These are phyloP conservation scores for Saturnispora quitensis DNA, from an alignment of 805 yeast genomes.

Conservation along the genomic window DNA sequence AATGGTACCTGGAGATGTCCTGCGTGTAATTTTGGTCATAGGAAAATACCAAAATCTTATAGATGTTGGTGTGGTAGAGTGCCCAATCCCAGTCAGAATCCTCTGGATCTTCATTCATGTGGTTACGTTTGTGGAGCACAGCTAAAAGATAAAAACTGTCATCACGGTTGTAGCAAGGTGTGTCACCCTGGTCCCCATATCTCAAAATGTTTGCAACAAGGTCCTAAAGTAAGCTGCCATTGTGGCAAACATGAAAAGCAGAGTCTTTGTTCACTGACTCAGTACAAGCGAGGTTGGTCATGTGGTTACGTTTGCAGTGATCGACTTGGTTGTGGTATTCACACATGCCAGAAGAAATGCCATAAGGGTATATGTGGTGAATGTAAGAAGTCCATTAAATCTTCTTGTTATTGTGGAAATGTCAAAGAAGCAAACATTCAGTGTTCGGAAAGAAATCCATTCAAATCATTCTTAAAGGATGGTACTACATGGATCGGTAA, in stretches of 20 bases:
- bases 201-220: conserved; percentile 62
- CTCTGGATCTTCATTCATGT: conserved; percentile 72
- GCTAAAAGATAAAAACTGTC: conserved; percentile 34
- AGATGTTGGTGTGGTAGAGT: conserved; percentile 88
- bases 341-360: conserved; percentile 53
- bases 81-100: conserved; percentile 51
- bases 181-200: conserved; percentile 93
- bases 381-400: conserved; percentile 43
- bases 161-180: conserved; percentile 62
- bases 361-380: conserved; percentile 80
- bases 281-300: conserved; percentile 56
- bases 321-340: conserved; percentile 61
- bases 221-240: conserved; percentile 58
- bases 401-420: conserved; percentile 71
- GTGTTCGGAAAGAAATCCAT: conserved; percentile 38
- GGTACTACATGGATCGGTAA: conserved; percentile 39
- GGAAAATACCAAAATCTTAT: conserved; percentile 43
- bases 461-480: conserved; percentile 20
- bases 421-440: conserved; percentile 29
- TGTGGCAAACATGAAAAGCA: conserved; percentile 67
- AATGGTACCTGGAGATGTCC: conserved; percentile 69
- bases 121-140: conserved; percentile 65
- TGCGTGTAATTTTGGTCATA: conserved; percentile 49
- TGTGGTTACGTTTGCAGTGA: conserved; percentile 59
- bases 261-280: conserved; percentile 65